phyloP scores from a whole-genome alignment of 805 yeast species.

The baker's yeast (Saccharomyces cerevisiae) region DNA sequence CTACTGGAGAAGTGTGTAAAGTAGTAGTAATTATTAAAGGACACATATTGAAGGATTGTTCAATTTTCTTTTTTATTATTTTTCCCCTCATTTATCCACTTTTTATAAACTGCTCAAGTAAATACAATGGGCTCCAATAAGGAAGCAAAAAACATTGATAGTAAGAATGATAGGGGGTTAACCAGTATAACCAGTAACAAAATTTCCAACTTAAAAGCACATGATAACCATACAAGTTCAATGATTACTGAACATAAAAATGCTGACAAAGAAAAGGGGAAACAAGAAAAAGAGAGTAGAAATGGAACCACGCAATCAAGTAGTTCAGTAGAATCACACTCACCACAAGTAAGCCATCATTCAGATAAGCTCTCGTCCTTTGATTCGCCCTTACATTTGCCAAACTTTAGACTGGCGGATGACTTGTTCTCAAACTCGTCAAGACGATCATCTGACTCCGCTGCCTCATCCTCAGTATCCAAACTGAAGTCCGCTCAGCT shows the following conservation, averaged over 20 bases:
- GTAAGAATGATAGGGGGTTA: neutral
- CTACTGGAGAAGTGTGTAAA: neutral
- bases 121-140: neutral
- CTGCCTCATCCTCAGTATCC: neutral
- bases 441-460: neutral
- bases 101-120: neutral
- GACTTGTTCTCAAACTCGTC: neutral
- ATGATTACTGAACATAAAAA: neutral
- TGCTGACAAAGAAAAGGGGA: neutral
- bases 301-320: neutral
- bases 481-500: neutral
- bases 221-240: neutral
- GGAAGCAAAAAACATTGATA: neutral
- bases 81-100: neutral
- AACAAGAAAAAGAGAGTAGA: neutral
- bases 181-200: neutral
- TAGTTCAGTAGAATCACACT: neutral
- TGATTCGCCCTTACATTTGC: neutral
- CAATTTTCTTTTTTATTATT: neutral
- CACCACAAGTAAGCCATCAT: neutral
- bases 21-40: neutral
- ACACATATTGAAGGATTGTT: neutral
- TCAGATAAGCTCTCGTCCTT: neutral
- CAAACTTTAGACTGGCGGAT: neutral
- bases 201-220: neutral